phyloP scores from a whole-genome alignment of 768 basidiomycete species.

The Clitopilus passeckerianus region DNA sequence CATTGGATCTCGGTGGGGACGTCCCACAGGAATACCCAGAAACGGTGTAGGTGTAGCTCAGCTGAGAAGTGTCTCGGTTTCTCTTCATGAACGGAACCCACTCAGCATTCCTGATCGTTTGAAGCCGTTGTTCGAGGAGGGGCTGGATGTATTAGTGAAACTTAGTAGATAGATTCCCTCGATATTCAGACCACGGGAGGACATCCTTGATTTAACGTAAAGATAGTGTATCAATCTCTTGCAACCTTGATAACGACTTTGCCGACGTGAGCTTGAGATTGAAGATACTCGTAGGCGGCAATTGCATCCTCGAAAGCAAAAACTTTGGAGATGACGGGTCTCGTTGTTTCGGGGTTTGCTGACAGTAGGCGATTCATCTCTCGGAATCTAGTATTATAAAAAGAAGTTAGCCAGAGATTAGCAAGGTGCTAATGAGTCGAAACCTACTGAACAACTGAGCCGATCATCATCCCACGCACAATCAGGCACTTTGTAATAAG shows the following conservation, averaged over 20 bases:
- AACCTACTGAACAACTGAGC: slow-evolving; percentile 53
- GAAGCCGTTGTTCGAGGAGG: too few relatives aligned
- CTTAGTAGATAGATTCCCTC: too few relatives aligned
- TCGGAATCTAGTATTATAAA: slow-evolving; percentile 35
- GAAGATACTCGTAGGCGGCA: slow-evolving; percentile 48
- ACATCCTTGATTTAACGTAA: background rate
- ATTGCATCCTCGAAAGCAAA: slow-evolving; percentile 52
- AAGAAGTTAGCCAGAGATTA: background rate
- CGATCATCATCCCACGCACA: slow-evolving; percentile 50
- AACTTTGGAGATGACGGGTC: slow-evolving; percentile 51
- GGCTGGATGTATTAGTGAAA: too few relatives aligned
- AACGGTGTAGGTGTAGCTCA: too few relatives aligned
- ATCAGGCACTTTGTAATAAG: slow-evolving; percentile 33
- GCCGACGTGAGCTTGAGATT: slow-evolving; percentile 53
- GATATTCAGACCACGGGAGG: too few relatives aligned
- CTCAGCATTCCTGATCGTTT: too few relatives aligned
- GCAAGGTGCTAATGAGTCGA: background rate
- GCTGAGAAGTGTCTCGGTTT: too few relatives aligned
- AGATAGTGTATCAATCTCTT: background rate
- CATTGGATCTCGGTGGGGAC: too few relatives aligned
- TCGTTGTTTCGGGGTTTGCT: slow-evolving; percentile 34
- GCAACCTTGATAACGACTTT: slow-evolving; percentile 22
- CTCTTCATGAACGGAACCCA: too few relatives aligned
- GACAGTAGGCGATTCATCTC: slow-evolving; percentile 46
- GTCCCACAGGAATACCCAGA: too few relatives aligned